Conservation (phyloP, 257 asterid genomes). For the Agastache rugosa region DNA sequence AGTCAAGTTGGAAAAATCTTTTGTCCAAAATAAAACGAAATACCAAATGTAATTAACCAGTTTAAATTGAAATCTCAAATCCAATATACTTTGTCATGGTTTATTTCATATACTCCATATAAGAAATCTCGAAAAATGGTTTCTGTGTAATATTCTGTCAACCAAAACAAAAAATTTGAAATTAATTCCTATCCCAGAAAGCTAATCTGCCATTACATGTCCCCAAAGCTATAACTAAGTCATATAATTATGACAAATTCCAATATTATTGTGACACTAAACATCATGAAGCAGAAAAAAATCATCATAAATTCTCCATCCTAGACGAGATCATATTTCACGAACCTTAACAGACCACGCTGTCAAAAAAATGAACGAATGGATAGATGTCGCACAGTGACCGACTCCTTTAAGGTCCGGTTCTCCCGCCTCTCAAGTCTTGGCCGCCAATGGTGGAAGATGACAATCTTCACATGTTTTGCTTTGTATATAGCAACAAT, state of each 20-base stretch:
- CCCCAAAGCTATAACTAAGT: not conserved
- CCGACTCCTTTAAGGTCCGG: not conserved
- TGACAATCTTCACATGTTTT: not conserved
- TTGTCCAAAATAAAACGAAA: too few relatives aligned
- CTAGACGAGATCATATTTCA: conserved; percentile 17
- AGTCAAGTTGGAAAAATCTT: not conserved
- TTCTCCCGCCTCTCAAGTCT: not conserved
- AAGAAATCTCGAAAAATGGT: too few relatives aligned
- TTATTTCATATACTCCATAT: too few relatives aligned
- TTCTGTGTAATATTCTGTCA: too few relatives aligned
- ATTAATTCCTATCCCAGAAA: not conserved
- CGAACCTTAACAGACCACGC: not conserved
- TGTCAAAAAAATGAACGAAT: conserved; percentile 33
- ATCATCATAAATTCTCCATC: not conserved
- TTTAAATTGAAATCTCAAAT: too few relatives aligned
- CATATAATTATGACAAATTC: not conserved
- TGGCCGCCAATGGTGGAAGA: not conserved
- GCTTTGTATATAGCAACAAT: not conserved
- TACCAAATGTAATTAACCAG: too few relatives aligned
- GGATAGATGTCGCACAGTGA: not conserved
- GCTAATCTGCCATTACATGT: not conserved
- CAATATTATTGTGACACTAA: conserved; percentile 9
- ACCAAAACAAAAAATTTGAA: not conserved
- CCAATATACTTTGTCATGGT: too few relatives aligned
- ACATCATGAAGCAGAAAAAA: not conserved